Evolutionary conservation across 257 asterid genomes (phyloP).

Genomic region (Solanum dulcamara): DNA sequence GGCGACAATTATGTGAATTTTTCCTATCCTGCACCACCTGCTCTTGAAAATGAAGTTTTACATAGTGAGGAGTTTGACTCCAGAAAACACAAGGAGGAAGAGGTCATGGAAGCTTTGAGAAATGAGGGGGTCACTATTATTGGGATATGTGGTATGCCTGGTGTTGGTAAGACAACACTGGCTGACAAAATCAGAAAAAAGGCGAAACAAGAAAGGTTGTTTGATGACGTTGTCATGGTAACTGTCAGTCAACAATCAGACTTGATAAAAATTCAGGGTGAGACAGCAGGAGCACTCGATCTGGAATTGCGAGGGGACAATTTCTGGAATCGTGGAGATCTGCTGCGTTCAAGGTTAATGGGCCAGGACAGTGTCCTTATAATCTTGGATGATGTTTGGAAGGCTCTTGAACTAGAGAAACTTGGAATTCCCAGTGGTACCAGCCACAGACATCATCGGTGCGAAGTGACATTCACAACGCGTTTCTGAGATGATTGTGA

Average conservation of each 20-base stretch:
- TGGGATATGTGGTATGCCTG: constrained; percentile 12
- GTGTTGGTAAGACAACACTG: constrained; percentile 8
- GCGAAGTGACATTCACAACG: neutral
- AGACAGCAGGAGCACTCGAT: neutral
- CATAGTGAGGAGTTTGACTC: neutral
- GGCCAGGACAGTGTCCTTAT: neutral
- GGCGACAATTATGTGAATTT: no score
- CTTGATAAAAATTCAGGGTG: neutral
- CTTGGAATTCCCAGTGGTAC: neutral
- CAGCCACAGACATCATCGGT: neutral
- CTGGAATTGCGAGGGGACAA: neutral
- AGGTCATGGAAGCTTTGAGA: neutral
- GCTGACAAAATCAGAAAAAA: neutral
- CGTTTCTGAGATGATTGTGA: neutral
- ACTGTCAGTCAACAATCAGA: neutral
- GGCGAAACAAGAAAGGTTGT: neutral
- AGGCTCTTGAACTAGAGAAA: neutral
- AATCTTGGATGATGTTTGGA: constrained; percentile 3
- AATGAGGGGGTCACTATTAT: neutral
- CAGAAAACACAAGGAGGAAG: neutral
- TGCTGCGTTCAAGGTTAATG: neutral
- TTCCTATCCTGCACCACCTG: no score
- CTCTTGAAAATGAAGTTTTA: no score
- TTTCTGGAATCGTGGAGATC: neutral
- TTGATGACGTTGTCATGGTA: neutral